Base-by-base conservation (phyloP, 2,329 filamentous ascomycete species). In the Saccharata proteae region DNA sequence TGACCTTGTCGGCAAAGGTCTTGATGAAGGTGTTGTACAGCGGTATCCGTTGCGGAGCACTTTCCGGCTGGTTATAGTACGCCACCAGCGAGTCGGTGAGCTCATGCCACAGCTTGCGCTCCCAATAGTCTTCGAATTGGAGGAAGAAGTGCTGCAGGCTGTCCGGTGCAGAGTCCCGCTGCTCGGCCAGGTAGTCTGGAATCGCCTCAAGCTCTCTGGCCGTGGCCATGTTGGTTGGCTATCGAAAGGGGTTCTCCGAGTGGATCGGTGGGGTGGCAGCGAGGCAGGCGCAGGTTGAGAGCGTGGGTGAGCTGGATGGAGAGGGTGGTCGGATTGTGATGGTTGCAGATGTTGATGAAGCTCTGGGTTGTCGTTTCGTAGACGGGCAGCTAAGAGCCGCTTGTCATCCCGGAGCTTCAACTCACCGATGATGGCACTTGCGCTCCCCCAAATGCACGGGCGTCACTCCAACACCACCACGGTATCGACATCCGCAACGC, bases 21-120 rank as follows among this genome's bases (percentile, higher is more conserved):
- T 88, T 74, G 58, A 98, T 80, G 65, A 98, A 98, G 47, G 76
- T 77, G 62, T 90, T 84, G 69, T 90, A 98, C 59, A 98, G 80
- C 38, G 77, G 67, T 63, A 98, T 72, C 51, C 88, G 79, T 63
- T 93, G 84, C 36, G 74, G 68, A 35, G 76, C 79, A 59, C 86
- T 96, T 52, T 77, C 74, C 26, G 80, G 71, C 46, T 82, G 64
- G 49, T 77, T 77, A 65, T 94, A 98, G 71, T 88, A 94, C 44
- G 81, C 71, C 46, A 93, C 67, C 35, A 98, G 72, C 32, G 78
- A 69, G 52, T 93, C 80, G 20, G 90, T 98, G 44, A 98, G 79
- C 63, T 98, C 86, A 65, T 98, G 90, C 90, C 90, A 98, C 62
- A 98, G 72, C 65, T 94, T 94, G 49, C 88, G 78, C 67, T 98